phyloP scores from a whole-genome alignment of 257 asterid species.

The Solanum bulbocastanum region DNA sequence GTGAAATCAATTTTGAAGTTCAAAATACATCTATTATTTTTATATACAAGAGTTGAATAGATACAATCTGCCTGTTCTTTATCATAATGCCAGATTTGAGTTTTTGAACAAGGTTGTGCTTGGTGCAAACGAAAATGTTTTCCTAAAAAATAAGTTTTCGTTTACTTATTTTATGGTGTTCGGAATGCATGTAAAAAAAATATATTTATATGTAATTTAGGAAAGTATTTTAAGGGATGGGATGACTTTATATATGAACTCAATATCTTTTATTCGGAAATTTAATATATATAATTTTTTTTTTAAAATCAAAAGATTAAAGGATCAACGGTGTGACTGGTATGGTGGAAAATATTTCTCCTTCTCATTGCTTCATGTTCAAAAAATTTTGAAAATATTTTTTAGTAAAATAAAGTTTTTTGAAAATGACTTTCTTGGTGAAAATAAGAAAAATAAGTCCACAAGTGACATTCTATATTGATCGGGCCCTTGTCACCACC shows the following conservation, averaged over 20 bases:
- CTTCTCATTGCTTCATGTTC: background rate
- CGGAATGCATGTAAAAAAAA: background rate
- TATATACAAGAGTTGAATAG: background rate
- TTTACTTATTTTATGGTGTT: background rate
- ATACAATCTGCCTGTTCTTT: background rate
- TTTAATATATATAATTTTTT: background rate
- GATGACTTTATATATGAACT: background rate
- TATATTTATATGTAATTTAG: background rate
- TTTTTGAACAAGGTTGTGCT: no score
- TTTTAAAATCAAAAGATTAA: fast-evolving
- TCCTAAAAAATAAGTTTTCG: no score
- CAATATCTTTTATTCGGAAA: background rate
- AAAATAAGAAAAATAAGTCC: background rate
- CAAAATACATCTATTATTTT: background rate
- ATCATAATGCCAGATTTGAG: background rate
- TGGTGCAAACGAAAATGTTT: no score
- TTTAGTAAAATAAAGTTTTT: background rate
- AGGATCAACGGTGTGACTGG: background rate
- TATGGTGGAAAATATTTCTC: background rate
- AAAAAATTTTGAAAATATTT: background rate
- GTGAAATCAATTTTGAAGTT: slow-evolving; percentile 17
- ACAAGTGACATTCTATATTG: background rate
- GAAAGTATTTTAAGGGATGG: background rate
- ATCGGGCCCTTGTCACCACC: background rate
- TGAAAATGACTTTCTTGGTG: background rate